phyloP scores from a whole-genome alignment of 2,329 filamentous ascomycete genomes.

The Orbilia blumenaviensis region DNA sequence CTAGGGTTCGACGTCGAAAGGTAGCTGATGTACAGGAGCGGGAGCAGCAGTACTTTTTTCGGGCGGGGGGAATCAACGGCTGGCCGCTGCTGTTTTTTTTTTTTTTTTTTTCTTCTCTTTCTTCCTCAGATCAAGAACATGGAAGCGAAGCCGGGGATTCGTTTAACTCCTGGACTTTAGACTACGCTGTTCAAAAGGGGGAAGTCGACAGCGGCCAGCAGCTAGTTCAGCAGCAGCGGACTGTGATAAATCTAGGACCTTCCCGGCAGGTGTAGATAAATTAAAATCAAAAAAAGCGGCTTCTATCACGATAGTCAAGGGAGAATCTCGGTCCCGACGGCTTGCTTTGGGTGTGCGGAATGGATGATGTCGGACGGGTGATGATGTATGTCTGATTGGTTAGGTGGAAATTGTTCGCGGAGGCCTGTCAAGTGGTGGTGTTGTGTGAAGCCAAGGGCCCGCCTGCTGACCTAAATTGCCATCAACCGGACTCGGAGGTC shows the following conservation, averaged over 20 bases:
- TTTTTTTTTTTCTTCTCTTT: not conserved
- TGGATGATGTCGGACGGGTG: conserved; percentile 2
- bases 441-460: conserved; percentile 11
- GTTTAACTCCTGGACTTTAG: conserved; percentile 14
- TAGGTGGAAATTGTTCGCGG: not conserved
- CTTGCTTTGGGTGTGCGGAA: not conserved
- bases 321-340: conserved; percentile 13
- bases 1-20: not conserved
- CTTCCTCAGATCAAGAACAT: conserved; percentile 16
- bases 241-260: too few species aligned
- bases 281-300: too few species aligned
- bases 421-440: conserved; percentile 10
- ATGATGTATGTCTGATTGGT: conserved; percentile 20
- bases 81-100: not conserved
- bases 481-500: not conserved
- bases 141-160: conserved; percentile 28
- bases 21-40: not conserved
- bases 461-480: not conserved
- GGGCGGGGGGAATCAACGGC: not conserved
- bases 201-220: conserved; percentile 3
- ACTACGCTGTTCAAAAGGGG: conserved; percentile 19
- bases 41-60: not conserved
- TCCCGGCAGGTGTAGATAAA: not conserved
- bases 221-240: not conserved
- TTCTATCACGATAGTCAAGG: conserved; percentile 12